These are phyloP conservation scores for Phialophora macrospora DNA, from an alignment of 2,329 filamentous ascomycete genomes.

Conservation along the genomic window DNA sequence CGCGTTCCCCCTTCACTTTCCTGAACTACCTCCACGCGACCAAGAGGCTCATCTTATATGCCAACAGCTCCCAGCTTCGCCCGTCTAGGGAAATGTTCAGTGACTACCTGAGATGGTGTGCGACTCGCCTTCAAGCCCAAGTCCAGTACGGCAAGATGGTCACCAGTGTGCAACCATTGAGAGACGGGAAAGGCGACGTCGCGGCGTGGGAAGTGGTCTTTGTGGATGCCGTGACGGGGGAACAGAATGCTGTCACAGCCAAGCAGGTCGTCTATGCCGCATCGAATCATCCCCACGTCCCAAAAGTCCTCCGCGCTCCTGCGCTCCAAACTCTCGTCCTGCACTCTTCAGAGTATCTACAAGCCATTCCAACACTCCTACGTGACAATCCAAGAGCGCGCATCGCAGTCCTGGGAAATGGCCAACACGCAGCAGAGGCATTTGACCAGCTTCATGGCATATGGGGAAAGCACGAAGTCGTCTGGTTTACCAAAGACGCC, in stretches of 20 bases:
- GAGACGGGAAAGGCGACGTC: conserved; percentile 17
- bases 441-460: conserved; percentile 32
- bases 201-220: conserved; percentile 28
- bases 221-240: conserved; percentile 25
- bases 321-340: conserved; percentile 14
- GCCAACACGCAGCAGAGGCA: conserved; percentile 32
- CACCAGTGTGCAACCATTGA: conserved; percentile 22
- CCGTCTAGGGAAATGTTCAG: conserved; percentile 31
- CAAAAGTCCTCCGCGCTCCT: conserved; percentile 18
- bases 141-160: conserved; percentile 25
- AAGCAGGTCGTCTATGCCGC: conserved; percentile 33
- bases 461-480: conserved; percentile 25
- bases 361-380: conserved; percentile 19
- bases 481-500: conserved; percentile 30
- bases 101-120: conserved; percentile 36
- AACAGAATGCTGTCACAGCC: conserved; percentile 16
- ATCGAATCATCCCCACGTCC: conserved; percentile 24
- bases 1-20: conserved; percentile 37
- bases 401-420: conserved; percentile 35
- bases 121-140: conserved; percentile 22
- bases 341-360: conserved; percentile 29
- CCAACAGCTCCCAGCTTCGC: conserved; percentile 27
- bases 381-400: conserved; percentile 9
- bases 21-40: conserved; percentile 36
- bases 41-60: conserved; percentile 30